Evolutionary conservation across 495 filamentous ascomycete genomes (phyloP), one percentile per base, ranked within the genome.

Genomic region (Penicillium longicatenatum): DNA sequence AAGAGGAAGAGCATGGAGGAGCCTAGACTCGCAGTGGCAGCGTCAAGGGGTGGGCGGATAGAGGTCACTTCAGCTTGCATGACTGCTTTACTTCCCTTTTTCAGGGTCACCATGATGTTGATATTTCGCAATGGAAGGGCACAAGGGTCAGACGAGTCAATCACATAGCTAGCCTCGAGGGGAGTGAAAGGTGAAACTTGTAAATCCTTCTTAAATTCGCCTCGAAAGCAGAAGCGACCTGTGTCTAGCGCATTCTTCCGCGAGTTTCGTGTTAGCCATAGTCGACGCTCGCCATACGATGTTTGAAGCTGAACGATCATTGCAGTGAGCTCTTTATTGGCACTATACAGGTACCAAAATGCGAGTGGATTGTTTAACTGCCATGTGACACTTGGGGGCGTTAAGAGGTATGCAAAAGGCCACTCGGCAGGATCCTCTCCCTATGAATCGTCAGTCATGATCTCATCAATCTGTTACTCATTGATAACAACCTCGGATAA

Each of bases 231-330:
- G 12, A 7, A 35, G 12, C 6, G 22, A 6, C 45, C 20, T 29
- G 20, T n/a, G n/a, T n/a, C n/a, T n/a, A n/a, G n/a, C n/a, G n/a
- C n/a, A n/a, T n/a, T n/a, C n/a, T n/a, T n/a, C n/a, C n/a, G n/a
- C n/a, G n/a, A n/a, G 24, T 48, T 48, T 7, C 45, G 20, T 29
- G 45, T 22, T 16, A 48, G 22, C 45, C 45, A 48, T 21, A 48
- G 14, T 29, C 45, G 5, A 4, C 45, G 45, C 7, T 19, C 22
- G 6, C 19, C 45, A 22, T 48, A 48, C 5, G 45, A 48, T 2
- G 45, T 48, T 6, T 48, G 17, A 4, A 48, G 45, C 45, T 48
- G 45, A 29, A 48, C 24, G 12, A 48, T 48, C 45, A 48, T 48
- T 29, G 45, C 45, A 29, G 17, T 22, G 24, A 48, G 45, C 20